Evolutionary conservation across 2,329 filamentous ascomycete genomes (phyloP).

Genomic region (Talaromyces sp.): DNA sequence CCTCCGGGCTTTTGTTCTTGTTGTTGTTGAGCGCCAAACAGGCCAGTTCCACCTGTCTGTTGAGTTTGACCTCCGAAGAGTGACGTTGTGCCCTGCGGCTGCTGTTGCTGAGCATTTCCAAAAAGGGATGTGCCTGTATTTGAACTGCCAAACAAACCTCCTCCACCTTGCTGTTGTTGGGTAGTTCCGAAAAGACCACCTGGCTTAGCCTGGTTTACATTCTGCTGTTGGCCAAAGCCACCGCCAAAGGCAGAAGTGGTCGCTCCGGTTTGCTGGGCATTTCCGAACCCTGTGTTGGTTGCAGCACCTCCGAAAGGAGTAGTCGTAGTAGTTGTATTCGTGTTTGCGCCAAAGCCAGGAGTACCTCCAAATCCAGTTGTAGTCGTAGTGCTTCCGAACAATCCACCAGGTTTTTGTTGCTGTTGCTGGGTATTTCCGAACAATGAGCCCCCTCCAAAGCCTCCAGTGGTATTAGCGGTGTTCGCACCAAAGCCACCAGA

Average conservation of each 20-base stretch:
- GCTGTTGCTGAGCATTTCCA: constrained; percentile 35
- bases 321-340: constrained; percentile 32
- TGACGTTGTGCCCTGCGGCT: constrained; percentile 31
- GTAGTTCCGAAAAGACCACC: constrained; percentile 31
- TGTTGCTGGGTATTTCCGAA: constrained; percentile 39
- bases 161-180: constrained; percentile 37
- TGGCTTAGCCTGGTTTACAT: constrained; percentile 37
- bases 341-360: constrained; percentile 30
- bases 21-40: constrained; percentile 34
- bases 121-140: constrained; percentile 32
- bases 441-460: constrained; percentile 34
- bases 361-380: constrained; percentile 27
- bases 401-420: constrained; percentile 33
- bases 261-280: constrained; percentile 23
- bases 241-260: constrained; percentile 33
- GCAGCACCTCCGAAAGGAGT: constrained; percentile 38
- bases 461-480: constrained; percentile 24
- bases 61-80: constrained; percentile 38
- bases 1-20: constrained; percentile 28
- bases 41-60: constrained; percentile 28
- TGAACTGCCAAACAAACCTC: constrained; percentile 41
- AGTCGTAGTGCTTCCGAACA: constrained; percentile 28
- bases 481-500: constrained; percentile 26
- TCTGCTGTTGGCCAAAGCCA: constrained; percentile 36
- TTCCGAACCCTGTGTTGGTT: constrained; percentile 43